These are phyloP conservation scores for Amylocystis lapponica DNA, from an alignment of 768 basidiomycete species.

Conservation along the genomic window DNA sequence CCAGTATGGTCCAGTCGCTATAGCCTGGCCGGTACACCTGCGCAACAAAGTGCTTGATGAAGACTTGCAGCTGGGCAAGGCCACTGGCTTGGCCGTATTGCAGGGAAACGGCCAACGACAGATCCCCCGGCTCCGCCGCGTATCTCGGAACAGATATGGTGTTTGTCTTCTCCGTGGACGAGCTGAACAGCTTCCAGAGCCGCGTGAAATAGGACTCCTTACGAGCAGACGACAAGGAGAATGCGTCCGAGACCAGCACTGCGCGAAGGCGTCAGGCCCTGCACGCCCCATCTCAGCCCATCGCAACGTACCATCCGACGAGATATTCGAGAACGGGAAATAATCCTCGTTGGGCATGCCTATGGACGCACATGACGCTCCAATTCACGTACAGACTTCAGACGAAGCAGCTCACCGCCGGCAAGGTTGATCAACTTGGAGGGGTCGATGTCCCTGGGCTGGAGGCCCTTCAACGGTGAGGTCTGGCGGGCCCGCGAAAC, in stretches of 20 bases:
- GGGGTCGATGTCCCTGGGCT: constrained; percentile 50
- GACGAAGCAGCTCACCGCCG: constrained; percentile 46
- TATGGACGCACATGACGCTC: constrained; percentile 15
- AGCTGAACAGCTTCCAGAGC: constrained; percentile 52
- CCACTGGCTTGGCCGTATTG: constrained; percentile 63
- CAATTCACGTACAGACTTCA: too few species aligned
- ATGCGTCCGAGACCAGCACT: constrained; percentile 43
- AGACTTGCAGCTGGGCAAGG: constrained; percentile 46
- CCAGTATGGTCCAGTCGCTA: constrained; percentile 48
- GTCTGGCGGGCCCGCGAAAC: constrained; percentile 40
- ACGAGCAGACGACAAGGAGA: constrained; percentile 29
- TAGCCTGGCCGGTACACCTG: constrained; percentile 57
- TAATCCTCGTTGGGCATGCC: constrained; percentile 63
- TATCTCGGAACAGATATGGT: constrained; percentile 60
- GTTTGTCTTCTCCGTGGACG: constrained; percentile 37
- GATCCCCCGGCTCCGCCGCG: constrained; percentile 32
- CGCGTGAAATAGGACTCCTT: constrained; percentile 38
- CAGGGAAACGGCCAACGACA: constrained; percentile 59
- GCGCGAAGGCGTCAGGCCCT: too few species aligned
- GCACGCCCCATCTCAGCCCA: too few species aligned
- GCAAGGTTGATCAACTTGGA: constrained; percentile 57
- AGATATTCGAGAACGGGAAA: constrained; percentile 64
- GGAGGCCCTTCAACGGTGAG: constrained; percentile 61
- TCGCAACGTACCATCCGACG: constrained; percentile 36
- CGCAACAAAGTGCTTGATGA: constrained; percentile 51